These are phyloP conservation scores for Conoideocrella luteorostrata DNA, from an alignment of 2,329 filamentous ascomycete genomes.

Conservation along the genomic window DNA sequence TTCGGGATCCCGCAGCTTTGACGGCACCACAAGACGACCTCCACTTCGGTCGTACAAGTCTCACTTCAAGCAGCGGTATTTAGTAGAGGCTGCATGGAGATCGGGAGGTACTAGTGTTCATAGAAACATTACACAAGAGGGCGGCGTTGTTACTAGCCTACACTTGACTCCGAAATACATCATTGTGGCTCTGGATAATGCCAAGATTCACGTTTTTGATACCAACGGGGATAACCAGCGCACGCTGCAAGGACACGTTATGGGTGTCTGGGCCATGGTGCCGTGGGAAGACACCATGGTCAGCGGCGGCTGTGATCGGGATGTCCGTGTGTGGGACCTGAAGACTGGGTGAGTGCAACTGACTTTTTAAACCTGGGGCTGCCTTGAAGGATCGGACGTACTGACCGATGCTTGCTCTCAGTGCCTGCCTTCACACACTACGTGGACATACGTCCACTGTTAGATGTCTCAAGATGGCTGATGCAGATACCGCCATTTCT, in stretches of 20 bases:
- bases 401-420: conserved; percentile 25
- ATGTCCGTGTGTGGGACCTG: conserved; percentile 96
- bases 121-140: conserved; percentile 89
- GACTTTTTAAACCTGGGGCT: too few species aligned
- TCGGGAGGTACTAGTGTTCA: conserved; percentile 80
- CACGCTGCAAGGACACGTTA: conserved; percentile 89
- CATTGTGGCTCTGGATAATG: conserved; percentile 94
- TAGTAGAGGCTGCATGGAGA: conserved; percentile 95
- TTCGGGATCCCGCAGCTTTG: conserved; percentile 47
- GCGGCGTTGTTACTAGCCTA: conserved; percentile 91
- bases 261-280: conserved; percentile 99
- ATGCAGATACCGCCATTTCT: conserved; percentile 88
- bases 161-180: conserved; percentile 95
- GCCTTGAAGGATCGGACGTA: too few species aligned
- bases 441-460: conserved; percentile 96
- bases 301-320: conserved; percentile 91
- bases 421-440: conserved; percentile 71
- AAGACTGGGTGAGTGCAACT: conserved; percentile 65
- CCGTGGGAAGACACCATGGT: conserved; percentile 94
- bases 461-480: conserved; percentile 95
- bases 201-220: conserved; percentile 97
- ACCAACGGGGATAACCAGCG: conserved; percentile 82
- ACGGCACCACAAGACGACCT: conserved; percentile 44
- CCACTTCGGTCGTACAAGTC: conserved; percentile 83
- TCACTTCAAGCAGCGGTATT: conserved; percentile 95